Percentiles rank a stretch among this genome's conserved stretches.
Evolutionary conservation across 1,139 yeast genomes (phyloP).

Genomic region (Lodderomyces metapsilosis): DNA sequence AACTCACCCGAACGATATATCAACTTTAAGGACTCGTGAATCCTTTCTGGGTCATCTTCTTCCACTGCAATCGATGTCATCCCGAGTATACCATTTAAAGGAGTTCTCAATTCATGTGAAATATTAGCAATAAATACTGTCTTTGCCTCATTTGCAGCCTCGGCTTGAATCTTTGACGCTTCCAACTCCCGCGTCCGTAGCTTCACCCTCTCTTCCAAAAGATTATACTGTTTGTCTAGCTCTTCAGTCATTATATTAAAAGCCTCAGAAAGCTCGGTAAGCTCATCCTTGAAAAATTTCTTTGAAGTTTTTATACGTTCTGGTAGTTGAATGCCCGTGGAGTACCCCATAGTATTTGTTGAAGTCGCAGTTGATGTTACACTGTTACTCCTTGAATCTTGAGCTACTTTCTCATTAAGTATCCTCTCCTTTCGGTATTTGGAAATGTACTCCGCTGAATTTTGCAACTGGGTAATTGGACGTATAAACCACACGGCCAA

Average conservation of each 20-base stretch:
- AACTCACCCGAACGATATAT: conserved; percentile 88
- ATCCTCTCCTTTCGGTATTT: conserved; percentile 27
- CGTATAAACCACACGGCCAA: conserved; percentile 81
- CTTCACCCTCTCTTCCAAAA: conserved; percentile 85
- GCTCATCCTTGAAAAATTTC: conserved; percentile 74
- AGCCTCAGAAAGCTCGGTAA: conserved; percentile 82
- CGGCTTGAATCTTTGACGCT: conserved; percentile 86
- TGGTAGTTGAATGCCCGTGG: conserved; percentile 45
- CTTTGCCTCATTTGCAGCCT: conserved; percentile 91
- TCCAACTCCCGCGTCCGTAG: conserved; percentile 86
- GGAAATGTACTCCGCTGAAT: conserved; percentile 72
- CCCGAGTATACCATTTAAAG: conserved; percentile 92
- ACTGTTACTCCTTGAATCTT: conserved; percentile 17
- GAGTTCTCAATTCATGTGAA: conserved; percentile 93
- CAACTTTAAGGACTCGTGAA: conserved; percentile 65
- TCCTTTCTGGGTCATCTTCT: conserved; percentile 64
- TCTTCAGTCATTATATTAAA: conserved; percentile 91
- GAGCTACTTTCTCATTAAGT: conserved; percentile 1
- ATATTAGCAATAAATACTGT: conserved; percentile 94
- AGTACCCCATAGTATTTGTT: conserved; percentile 31
- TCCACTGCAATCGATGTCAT: conserved; percentile 94
- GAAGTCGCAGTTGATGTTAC: conserved; percentile 27
- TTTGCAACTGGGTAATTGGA: conserved; percentile 77
- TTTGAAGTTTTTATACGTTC: conserved; percentile 55
- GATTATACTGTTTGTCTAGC: conserved; percentile 75